Conservation (phyloP, 2,329 filamentous ascomycete genomes). For the Phialocephala sp. region DNA sequence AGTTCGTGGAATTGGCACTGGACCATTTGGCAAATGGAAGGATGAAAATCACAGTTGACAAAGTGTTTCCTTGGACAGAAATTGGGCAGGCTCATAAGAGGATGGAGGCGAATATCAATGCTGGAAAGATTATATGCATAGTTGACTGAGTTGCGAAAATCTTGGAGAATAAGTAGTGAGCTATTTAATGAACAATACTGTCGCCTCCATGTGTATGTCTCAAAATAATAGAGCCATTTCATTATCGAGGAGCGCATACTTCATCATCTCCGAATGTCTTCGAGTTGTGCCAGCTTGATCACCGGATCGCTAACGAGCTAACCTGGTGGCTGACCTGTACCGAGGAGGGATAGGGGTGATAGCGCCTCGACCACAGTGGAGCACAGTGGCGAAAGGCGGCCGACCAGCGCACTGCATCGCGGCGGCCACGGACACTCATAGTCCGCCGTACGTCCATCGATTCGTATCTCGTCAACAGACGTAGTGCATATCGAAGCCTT, state of each 20-base stretch:
- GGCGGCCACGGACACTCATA: neutral
- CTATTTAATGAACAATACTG: neutral
- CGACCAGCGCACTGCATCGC: neutral
- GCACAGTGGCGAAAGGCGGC: neutral
- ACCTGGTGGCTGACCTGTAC: no score
- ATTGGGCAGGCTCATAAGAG: conserved; percentile 1
- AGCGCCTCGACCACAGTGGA: neutral
- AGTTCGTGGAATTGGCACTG: conserved; percentile 5
- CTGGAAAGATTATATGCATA: neutral
- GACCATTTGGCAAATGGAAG: conserved; percentile 8
- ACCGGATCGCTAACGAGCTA: no score
- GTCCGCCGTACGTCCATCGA: neutral
- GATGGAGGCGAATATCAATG: conserved; percentile 10
- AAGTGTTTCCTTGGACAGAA: neutral
- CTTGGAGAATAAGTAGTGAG: neutral
- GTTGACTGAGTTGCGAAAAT: neutral
- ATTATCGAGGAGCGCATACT: no score
- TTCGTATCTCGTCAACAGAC: neutral
- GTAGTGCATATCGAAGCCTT: neutral
- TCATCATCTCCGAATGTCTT: no score
- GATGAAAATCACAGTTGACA: conserved; percentile 10
- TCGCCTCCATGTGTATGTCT: no score
- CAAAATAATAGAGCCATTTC: no score
- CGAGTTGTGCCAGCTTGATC: no score
- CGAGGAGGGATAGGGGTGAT: no score